Percentiles rank a stretch among this genome's conserved stretches.
Evolutionary conservation across 2,329 filamentous ascomycete genomes (phyloP).

Genomic region (Ceratocystis papillata): DNA sequence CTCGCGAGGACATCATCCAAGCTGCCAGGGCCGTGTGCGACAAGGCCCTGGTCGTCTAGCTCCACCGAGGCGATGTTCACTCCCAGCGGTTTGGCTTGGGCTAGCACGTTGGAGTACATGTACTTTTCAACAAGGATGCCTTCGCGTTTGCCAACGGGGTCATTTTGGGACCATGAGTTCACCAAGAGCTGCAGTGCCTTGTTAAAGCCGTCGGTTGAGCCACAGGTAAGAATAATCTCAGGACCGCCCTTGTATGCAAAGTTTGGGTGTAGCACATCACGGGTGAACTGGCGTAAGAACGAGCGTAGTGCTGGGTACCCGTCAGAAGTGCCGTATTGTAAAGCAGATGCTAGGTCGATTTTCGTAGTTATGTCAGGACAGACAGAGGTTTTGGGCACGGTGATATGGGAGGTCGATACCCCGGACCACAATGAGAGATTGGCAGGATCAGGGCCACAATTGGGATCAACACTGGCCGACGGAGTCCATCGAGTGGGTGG

Average conservation of each 20-base stretch:
- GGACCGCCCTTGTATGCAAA: constrained; percentile 67
- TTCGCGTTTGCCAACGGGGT: constrained; percentile 59
- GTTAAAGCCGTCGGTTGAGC: constrained; percentile 72
- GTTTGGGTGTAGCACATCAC: constrained; percentile 66
- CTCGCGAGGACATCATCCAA: constrained; percentile 67
- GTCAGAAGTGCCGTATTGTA: constrained; percentile 77
- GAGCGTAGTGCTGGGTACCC: constrained; percentile 70
- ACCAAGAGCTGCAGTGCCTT: constrained; percentile 68
- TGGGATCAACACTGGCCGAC: constrained; percentile 29
- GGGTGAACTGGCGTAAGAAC: constrained; percentile 69
- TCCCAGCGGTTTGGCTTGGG: constrained; percentile 55
- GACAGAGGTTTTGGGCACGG: constrained; percentile 57
- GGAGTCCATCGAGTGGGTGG: constrained; percentile 63
- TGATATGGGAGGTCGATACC: constrained; percentile 42
- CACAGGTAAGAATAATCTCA: constrained; percentile 68
- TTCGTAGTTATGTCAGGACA: constrained; percentile 51
- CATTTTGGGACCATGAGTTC: constrained; percentile 58
- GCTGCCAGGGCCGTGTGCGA: constrained; percentile 59
- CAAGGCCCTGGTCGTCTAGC: constrained; percentile 71
- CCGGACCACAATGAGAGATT: constrained; percentile 27
- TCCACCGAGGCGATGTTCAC: constrained; percentile 62
- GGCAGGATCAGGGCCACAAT: constrained; percentile 9
- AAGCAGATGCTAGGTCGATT: constrained; percentile 68
- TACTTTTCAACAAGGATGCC: constrained; percentile 71
- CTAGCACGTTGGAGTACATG: constrained; percentile 66